A percentile compares a stretch with the other conserved stretches of the same genome.
Evolutionary conservation across 164 flowering plant species (phyloP).

Genomic region (Brasenia schreberi): DNA sequence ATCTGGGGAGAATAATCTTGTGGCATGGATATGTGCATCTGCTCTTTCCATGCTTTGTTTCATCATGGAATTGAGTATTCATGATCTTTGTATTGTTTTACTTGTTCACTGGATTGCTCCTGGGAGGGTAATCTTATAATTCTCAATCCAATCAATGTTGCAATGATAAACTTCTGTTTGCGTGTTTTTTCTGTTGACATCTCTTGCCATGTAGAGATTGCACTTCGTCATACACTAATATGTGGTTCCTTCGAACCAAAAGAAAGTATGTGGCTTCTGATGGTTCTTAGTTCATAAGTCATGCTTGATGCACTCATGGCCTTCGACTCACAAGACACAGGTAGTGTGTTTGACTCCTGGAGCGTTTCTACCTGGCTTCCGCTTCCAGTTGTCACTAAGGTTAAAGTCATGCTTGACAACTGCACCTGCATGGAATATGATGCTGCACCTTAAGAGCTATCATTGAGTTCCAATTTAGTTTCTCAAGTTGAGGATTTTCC

Average conservation of each 20-base stretch:
- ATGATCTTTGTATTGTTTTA: no score
- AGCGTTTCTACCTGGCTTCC: no score
- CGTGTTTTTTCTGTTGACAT: neutral
- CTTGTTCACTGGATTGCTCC: neutral
- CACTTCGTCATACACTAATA: no score
- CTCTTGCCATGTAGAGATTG: no score
- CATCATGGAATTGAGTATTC: neutral
- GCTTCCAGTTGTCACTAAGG: neutral
- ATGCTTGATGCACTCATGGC: no score
- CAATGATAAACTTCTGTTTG: neutral
- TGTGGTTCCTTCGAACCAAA: neutral
- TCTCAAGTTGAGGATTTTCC: no score
- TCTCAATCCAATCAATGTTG: neutral
- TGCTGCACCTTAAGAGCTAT: no score
- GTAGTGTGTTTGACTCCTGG: no score
- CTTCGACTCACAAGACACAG: no score
- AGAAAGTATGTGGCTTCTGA: no score
- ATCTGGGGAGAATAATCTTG: constrained; percentile 48
- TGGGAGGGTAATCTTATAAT: neutral
- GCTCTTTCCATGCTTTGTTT: neutral
- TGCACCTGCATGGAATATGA: neutral
- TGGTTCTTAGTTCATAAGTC: no score
- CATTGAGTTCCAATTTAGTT: no score
- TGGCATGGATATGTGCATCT: constrained; percentile 50
- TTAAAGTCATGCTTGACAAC: neutral